Evolutionary conservation across 345 rosid species (phyloP), one percentile per base, ranked within the genome.

Genomic region (Schrenkiella parvula): DNA sequence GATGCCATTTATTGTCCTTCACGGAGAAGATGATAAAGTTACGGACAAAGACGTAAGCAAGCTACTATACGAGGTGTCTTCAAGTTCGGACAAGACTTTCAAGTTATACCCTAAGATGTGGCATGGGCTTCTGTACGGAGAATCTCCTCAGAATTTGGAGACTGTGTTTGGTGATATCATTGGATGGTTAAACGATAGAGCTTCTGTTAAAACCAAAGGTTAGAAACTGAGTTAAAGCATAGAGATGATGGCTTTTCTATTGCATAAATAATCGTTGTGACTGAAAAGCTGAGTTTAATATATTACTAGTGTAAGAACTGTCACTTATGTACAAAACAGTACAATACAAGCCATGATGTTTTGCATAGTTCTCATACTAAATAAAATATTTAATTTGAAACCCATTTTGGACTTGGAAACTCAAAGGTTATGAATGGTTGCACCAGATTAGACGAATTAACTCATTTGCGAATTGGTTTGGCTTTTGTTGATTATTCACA

Each of bases 61-160:
- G 47, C 80, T 78, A 31, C 77, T 93, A 5, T 76, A 68, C 37
- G 66, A 77, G 1, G 78, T 74, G 1, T 84, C 98, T 6, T 75
- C 83, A 13, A 86, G 91, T 74, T 13, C 73, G 0, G 96, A 90
- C 86, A 93, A 93, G 81, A 84, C 87, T 28, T 67, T 93, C 17
- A 90, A 89, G 82, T 29, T 89, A 50, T 93, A 93, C 53, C 86
- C 88, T 0, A 85, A 64, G 0, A 93, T 91, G 97, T 93, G 97
- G 98, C 98, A 93, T 26, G 96, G 98, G 0, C 52, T 93, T 56
- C 83, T 93, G 0, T 93, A 89, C 7, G 98, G 96, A 3, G 97
- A 93, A 60, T 59, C 90, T n/a, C 64, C 64, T 6, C 79, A 83
- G 25, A 93, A 91, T 75, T 81, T 81, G 22, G 84, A 89, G 22